Conservation (phyloP, 768 basidiomycete species). For the Cytidiella melzeri region DNA sequence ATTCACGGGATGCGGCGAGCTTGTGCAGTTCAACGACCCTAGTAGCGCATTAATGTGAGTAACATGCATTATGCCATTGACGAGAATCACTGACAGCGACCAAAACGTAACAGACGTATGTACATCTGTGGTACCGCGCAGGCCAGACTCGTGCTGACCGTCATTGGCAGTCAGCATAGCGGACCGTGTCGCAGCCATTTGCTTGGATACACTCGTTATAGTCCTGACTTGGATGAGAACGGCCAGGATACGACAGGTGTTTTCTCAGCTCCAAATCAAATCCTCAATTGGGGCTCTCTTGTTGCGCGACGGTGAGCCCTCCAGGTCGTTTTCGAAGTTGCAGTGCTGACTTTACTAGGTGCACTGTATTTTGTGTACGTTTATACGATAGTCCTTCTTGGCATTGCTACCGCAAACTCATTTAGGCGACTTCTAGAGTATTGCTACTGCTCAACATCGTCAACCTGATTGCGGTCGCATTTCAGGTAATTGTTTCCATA, state of each 20-base stretch:
- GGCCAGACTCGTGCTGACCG: not conserved
- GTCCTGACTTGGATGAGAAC: slow-evolving; percentile 2
- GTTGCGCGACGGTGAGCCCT: not conserved
- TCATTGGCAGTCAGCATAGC: not conserved
- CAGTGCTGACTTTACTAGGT: slow-evolving; percentile 2
- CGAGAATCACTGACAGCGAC: not conserved
- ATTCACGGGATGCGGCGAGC: slow-evolving; percentile 2
- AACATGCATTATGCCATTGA: not conserved
- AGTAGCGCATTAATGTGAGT: not conserved
- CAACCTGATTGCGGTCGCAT: too few relatives aligned
- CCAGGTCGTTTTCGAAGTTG: not conserved
- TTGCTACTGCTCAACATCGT: slow-evolving; percentile 3
- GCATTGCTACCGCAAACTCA: not conserved
- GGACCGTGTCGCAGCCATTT: not conserved
- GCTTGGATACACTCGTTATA: slow-evolving; percentile 1
- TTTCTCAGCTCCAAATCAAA: not conserved
- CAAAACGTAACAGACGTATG: slow-evolving; percentile 2
- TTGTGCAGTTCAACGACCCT: not conserved
- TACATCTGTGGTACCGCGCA: not conserved
- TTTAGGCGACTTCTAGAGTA: slow-evolving; percentile 1
- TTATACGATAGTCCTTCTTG: not conserved
- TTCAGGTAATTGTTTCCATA: too few relatives aligned
- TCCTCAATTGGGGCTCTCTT: not conserved
- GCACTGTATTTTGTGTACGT: slow-evolving; percentile 12
- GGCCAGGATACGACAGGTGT: not conserved